phyloP scores from a whole-genome alignment of 176 grass and related monocot species.

The Miscanthus lutarioriparius region DNA sequence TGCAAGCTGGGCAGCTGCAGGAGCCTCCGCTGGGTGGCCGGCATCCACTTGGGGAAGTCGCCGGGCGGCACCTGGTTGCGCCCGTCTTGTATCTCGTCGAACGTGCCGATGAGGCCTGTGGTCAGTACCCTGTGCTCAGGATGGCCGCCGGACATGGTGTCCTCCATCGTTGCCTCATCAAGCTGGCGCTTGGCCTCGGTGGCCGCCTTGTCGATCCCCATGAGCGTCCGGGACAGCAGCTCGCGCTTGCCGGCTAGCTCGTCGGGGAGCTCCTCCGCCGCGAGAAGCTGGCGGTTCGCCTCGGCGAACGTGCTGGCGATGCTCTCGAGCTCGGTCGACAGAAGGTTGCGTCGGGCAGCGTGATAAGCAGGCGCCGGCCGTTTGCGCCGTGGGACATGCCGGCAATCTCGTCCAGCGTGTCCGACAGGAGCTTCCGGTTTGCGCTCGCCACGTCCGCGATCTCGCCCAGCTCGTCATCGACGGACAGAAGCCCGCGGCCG shows the following conservation, averaged over 20 bases:
- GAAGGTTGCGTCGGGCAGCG: not conserved
- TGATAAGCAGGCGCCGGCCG: not conserved
- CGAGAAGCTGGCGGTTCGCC: constrained; percentile 36
- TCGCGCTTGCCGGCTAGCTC: constrained; percentile 17
- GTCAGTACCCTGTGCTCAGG: constrained; percentile 16
- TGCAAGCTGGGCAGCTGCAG: constrained; percentile 25
- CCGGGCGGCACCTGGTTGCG: not conserved
- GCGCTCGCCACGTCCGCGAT: constrained; percentile 6
- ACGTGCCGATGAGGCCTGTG: constrained; percentile 35
- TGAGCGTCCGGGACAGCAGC: constrained; percentile 31
- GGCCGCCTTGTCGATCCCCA: constrained; percentile 16
- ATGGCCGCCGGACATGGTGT: not conserved
- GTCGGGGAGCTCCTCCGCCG: constrained; percentile 29
- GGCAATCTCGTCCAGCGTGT: constrained; percentile 42
- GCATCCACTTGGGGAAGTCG: constrained; percentile 54
- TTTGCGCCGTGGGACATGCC: constrained; percentile 34
- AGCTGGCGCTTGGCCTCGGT: constrained; percentile 46
- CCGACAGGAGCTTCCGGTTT: constrained; percentile 28
- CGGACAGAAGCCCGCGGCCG: not conserved
- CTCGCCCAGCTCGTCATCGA: constrained; percentile 6
- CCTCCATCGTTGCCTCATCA: not conserved
- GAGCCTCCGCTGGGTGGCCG: constrained; percentile 56
- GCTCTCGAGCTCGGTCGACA: constrained; percentile 10
- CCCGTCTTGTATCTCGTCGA: constrained; percentile 37
- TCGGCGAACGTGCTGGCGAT: constrained; percentile 40